phyloP scores from a whole-genome alignment of 2,329 filamentous ascomycete species.

The Apiospora malaysiana region DNA sequence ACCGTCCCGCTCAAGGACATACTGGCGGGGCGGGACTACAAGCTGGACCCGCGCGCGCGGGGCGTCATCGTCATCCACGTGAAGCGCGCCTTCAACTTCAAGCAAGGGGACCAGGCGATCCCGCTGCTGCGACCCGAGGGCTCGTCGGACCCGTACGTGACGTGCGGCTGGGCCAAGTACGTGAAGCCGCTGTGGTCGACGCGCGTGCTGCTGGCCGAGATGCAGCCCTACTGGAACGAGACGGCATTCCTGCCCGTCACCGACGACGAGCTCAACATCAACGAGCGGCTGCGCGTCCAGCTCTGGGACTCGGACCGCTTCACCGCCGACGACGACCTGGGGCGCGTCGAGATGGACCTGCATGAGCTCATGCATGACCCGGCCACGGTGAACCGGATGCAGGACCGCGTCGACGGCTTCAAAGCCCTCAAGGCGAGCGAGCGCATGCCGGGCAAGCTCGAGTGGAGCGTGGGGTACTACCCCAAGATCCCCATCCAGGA shows the following conservation, averaged over 20 bases:
- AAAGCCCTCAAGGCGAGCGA: slow-evolving; percentile 14
- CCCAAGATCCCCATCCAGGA: slow-evolving; percentile 20
- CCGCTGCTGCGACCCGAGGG: slow-evolving; percentile 19
- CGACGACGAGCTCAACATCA: slow-evolving; percentile 21
- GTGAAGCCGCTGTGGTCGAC: slow-evolving; percentile 20
- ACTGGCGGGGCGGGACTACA: slow-evolving; percentile 15
- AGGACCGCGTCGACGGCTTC: slow-evolving; percentile 21
- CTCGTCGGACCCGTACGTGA: slow-evolving; percentile 15
- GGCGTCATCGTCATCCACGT: slow-evolving; percentile 18
- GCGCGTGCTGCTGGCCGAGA: slow-evolving; percentile 16
- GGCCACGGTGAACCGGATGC: slow-evolving; percentile 18
- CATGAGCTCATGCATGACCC: slow-evolving; percentile 5
- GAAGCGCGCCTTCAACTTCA: slow-evolving; percentile 15
- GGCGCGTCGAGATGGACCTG: slow-evolving; percentile 20
- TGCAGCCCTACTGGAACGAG: slow-evolving; percentile 20
- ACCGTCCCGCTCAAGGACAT: slow-evolving; percentile 14
- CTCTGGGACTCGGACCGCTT: slow-evolving; percentile 21
- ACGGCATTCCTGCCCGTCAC: slow-evolving; percentile 17
- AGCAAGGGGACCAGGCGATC: slow-evolving; percentile 20
- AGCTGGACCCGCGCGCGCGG: slow-evolving; percentile 15
- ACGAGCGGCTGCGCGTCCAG: slow-evolving; percentile 21
- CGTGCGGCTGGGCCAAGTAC: slow-evolving; percentile 23
- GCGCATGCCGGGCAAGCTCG: slow-evolving; percentile 17
- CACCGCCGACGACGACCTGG: slow-evolving; percentile 22
- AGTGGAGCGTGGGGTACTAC: slow-evolving; percentile 21